These are phyloP conservation scores for Fusarium papillatum DNA, from an alignment of 2,329 filamentous ascomycete species.

Conservation along the genomic window DNA sequence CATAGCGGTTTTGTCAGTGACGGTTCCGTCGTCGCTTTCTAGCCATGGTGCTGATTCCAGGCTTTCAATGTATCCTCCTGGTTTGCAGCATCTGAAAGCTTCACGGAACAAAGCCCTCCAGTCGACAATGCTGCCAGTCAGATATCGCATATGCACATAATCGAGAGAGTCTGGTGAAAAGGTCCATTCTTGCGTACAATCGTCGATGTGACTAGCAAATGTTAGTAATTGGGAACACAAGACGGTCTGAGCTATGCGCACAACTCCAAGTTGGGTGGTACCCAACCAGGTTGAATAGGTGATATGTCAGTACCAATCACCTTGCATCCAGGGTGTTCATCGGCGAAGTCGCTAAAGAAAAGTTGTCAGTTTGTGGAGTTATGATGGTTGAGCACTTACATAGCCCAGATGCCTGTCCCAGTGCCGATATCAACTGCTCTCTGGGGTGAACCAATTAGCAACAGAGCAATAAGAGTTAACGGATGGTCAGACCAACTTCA, in stretches of 20 bases:
- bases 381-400: background rate
- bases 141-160: constrained; percentile 13
- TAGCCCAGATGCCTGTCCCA: constrained; percentile 21
- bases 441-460: background rate
- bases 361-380: background rate
- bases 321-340: constrained; percentile 7
- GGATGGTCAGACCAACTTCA: too few species aligned
- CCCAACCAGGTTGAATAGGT: constrained; percentile 14
- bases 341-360: constrained; percentile 3
- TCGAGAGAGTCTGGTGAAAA: constrained; percentile 2
- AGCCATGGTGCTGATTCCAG: constrained; percentile 8
- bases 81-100: background rate
- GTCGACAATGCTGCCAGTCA: constrained; percentile 7
- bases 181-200: constrained; percentile 20
- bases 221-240: background rate
- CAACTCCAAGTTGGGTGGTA: constrained; percentile 15
- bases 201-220: background rate
- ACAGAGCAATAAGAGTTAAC: too few species aligned
- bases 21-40: background rate
- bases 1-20: background rate
- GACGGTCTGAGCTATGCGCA: background rate
- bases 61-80: constrained; percentile 4
- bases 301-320: constrained; percentile 17
- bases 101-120: constrained; percentile 8
- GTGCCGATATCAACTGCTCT: background rate